Percentiles rank a stretch among this genome's conserved stretches.
Conservation (phyloP, 352 stramenopile species). For the Globisporangium nodosum region DNA sequence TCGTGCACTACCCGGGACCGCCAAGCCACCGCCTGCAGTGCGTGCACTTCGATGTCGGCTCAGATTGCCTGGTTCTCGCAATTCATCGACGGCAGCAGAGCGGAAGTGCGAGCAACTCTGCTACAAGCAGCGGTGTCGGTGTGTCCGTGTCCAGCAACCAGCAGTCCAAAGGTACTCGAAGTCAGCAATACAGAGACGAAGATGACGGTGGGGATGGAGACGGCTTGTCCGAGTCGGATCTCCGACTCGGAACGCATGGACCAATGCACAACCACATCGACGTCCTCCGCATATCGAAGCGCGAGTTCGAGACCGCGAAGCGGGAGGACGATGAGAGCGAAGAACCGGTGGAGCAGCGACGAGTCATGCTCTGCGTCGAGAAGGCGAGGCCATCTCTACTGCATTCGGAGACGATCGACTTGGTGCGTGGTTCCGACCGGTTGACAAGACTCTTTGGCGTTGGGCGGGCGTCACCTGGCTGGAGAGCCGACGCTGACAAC, state of each 20-base stretch:
- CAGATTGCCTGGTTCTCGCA: slow-evolving; percentile 41
- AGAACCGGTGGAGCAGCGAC: not conserved
- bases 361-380: slow-evolving; percentile 49
- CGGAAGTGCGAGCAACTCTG: not conserved
- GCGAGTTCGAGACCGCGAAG: slow-evolving; percentile 14
- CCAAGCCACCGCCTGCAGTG: slow-evolving; percentile 35
- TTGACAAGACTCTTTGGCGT: slow-evolving; percentile 36
- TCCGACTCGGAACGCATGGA: slow-evolving; percentile 5
- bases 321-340: not conserved
- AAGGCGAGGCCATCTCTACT: slow-evolving; percentile 27
- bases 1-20: slow-evolving; percentile 47
- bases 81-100: slow-evolving; percentile 2
- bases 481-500: slow-evolving; percentile 6
- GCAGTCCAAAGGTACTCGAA: not conserved
- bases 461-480: slow-evolving; percentile 1
- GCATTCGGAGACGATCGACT: slow-evolving; percentile 28
- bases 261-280: slow-evolving; percentile 40
- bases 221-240: not conserved
- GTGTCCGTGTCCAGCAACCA: not conserved
- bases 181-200: not conserved
- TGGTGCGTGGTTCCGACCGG: slow-evolving; percentile 23
- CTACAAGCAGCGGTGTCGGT: slow-evolving; percentile 6
- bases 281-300: slow-evolving; percentile 45
- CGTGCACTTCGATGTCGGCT: slow-evolving; percentile 30
- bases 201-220: not conserved